Evolutionary conservation across 2,329 filamentous ascomycete genomes (phyloP).

Genomic region (Penicillium aurantiogriseum): DNA sequence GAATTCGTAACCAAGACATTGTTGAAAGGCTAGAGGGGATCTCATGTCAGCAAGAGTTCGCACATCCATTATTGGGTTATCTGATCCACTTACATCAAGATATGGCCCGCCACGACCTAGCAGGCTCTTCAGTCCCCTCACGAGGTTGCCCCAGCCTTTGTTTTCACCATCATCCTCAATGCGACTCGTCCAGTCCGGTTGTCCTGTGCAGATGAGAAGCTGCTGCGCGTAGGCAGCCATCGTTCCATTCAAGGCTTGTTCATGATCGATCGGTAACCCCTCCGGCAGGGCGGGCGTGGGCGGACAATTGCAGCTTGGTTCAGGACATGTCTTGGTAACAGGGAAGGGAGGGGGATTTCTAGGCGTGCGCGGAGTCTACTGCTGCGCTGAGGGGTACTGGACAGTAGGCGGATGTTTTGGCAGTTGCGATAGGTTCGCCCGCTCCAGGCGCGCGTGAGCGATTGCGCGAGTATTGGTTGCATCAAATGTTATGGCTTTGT

Average conservation of each 20-base stretch:
- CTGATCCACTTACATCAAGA: slow-evolving; percentile 53
- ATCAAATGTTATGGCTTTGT: slow-evolving; percentile 5
- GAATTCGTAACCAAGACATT: slow-evolving; percentile 74
- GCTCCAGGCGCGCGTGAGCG: slow-evolving; percentile 17
- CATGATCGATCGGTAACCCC: slow-evolving; percentile 71
- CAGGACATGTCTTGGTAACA: slow-evolving; percentile 62
- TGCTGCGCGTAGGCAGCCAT: slow-evolving; percentile 80
- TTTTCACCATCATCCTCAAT: slow-evolving; percentile 75
- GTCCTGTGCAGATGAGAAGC: slow-evolving; percentile 77
- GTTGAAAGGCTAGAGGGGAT: slow-evolving; percentile 67
- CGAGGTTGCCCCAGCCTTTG: slow-evolving; percentile 46
- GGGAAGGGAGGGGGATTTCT: slow-evolving; percentile 47
- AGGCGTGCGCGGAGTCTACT: slow-evolving; percentile 29
- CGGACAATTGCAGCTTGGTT: slow-evolving; percentile 74
- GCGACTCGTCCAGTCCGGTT: slow-evolving; percentile 74
- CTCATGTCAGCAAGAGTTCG: slow-evolving; percentile 1
- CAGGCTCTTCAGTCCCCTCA: slow-evolving; percentile 67
- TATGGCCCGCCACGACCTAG: slow-evolving; percentile 65
- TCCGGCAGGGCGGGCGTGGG: slow-evolving; percentile 66
- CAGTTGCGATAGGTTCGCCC: slow-evolving; percentile 5
- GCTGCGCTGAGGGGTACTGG: slow-evolving; percentile 20
- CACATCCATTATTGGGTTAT: not conserved
- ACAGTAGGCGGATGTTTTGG: slow-evolving; percentile 20
- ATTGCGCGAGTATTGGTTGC: slow-evolving; percentile 16
- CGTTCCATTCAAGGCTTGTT: slow-evolving; percentile 68